phyloP scores from a whole-genome alignment of 331 rosid species.

The Quercus phellos region DNA sequence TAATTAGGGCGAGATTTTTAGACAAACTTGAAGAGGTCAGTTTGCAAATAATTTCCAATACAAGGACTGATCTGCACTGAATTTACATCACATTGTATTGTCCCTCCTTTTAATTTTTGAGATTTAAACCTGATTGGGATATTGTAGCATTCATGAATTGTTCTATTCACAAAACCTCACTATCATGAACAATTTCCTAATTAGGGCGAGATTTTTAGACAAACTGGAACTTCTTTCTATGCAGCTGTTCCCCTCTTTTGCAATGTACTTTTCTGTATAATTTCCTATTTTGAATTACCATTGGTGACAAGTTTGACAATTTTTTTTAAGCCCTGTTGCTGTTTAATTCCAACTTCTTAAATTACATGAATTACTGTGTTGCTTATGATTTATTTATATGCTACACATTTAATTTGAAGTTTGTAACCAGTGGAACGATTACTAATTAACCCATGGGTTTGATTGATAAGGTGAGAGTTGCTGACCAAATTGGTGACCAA shows the following conservation, averaged over 20 bases:
- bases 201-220: neutral
- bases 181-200: neutral
- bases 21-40: slow-evolving; percentile 1
- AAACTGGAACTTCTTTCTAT: neutral
- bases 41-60: neutral
- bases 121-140: neutral
- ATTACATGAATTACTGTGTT: neutral
- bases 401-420: neutral
- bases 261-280: neutral
- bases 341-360: neutral
- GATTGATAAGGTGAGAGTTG: slow-evolving; percentile 59
- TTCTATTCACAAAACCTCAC: neutral
- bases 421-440: neutral
- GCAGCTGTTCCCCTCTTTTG: neutral
- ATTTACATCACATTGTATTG: neutral
- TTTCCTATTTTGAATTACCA: neutral
- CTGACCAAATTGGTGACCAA: slow-evolving; percentile 30
- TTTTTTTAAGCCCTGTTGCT: neutral
- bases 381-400: neutral
- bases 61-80: neutral
- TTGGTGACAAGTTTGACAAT: neutral
- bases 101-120: neutral
- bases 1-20: neutral
- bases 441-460: slow-evolving; percentile 19
- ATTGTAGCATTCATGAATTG: neutral